These are phyloP conservation scores for Hyaloscypha hepaticicola DNA, from an alignment of 495 filamentous ascomycete species.

Conservation along the genomic window DNA sequence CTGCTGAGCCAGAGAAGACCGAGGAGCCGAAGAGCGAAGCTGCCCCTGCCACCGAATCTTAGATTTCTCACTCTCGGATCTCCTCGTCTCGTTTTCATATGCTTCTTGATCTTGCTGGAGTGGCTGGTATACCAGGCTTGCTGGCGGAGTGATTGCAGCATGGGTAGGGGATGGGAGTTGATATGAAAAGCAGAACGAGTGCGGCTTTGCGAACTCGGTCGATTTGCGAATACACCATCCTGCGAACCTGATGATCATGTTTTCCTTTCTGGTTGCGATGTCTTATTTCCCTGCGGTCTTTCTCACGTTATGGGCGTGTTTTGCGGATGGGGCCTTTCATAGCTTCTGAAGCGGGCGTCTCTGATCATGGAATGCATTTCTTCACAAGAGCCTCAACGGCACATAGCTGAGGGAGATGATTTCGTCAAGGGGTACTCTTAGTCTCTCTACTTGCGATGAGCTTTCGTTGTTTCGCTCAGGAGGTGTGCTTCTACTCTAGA, in stretches of 20 bases:
- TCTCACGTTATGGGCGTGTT: conserved; percentile 26
- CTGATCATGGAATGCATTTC: conserved; percentile 32
- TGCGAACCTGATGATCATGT: conserved; percentile 35
- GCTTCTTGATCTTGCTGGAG: conserved; percentile 34
- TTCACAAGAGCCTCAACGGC: conserved; percentile 30
- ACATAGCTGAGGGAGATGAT: conserved; percentile 23
- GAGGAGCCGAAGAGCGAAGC: conserved; percentile 43
- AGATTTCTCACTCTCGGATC: conserved; percentile 32
- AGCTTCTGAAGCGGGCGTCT: conserved; percentile 33
- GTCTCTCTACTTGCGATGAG: conserved; percentile 28
- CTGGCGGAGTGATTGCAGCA: conserved; percentile 34
- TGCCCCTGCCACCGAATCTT: conserved; percentile 34
- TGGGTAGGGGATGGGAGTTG: conserved; percentile 34
- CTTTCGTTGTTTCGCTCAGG: conserved; percentile 14
- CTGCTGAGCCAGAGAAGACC: conserved; percentile 52
- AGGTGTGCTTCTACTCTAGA: conserved; percentile 26
- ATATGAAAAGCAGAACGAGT: conserved; percentile 36
- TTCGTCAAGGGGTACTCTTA: conserved; percentile 21
- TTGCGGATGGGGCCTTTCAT: conserved; percentile 26
- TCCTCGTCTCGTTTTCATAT: conserved; percentile 35
- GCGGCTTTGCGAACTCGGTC: conserved; percentile 27
- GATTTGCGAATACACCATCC: conserved; percentile 37
- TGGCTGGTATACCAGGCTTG: conserved; percentile 32
- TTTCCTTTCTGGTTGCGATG: conserved; percentile 35
- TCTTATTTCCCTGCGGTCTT: conserved; percentile 32